Percentiles rank a stretch among this genome's conserved stretches.
Evolutionary conservation across 2,329 filamentous ascomycete species (phyloP).

Genomic region (Cercospora brassicicola): DNA sequence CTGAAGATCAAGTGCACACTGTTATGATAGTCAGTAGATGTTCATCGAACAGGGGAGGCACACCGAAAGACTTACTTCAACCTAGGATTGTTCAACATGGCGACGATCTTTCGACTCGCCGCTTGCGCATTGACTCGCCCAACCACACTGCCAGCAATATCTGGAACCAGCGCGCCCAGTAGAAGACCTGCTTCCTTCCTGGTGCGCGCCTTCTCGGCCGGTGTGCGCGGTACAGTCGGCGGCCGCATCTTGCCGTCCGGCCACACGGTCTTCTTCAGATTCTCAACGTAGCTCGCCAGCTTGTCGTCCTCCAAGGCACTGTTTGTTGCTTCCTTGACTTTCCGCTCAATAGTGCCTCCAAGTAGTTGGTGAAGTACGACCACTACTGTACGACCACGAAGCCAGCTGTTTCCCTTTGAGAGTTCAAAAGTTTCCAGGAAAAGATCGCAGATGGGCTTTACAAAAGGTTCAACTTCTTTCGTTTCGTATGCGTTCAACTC

Average conservation of each 20-base stretch:
- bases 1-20: constrained; percentile 54
- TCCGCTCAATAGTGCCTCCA: constrained; percentile 92
- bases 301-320: constrained; percentile 74
- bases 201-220: constrained; percentile 73
- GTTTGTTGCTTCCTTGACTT: constrained; percentile 81
- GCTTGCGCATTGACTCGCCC: constrained; percentile 87
- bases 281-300: constrained; percentile 70
- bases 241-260: constrained; percentile 63
- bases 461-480: constrained; percentile 86
- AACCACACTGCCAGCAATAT: constrained; percentile 89
- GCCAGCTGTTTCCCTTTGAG: constrained; percentile 94
- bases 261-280: constrained; percentile 79
- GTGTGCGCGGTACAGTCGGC: constrained; percentile 58
- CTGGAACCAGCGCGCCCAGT: constrained; percentile 84
- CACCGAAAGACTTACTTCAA: constrained; percentile 68
- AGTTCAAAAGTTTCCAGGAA: constrained; percentile 95
- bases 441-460: constrained; percentile 96
- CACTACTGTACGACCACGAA: constrained; percentile 90
- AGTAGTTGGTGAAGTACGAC: constrained; percentile 94
- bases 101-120: constrained; percentile 84
- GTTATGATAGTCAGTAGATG: constrained; percentile 29
- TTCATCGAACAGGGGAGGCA: background rate
- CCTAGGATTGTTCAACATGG: constrained; percentile 84
- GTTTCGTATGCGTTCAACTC: constrained; percentile 92
- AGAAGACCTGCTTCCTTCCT: constrained; percentile 85